Evolutionary conservation across 2,329 filamentous ascomycete species (phyloP).

Genomic region (Hypoxylon sp.): DNA sequence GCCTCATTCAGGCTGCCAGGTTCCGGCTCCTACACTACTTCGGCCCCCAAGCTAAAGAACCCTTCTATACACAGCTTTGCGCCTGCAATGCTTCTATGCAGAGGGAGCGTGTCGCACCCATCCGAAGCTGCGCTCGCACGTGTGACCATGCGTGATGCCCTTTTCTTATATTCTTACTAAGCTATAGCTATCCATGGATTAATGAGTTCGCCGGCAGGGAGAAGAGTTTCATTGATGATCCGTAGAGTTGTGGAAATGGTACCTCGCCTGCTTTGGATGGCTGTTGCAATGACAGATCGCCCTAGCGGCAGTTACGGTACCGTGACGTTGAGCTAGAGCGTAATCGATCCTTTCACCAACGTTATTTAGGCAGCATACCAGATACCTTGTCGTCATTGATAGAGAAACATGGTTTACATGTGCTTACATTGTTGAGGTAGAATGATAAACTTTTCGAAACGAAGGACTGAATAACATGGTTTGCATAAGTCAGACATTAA

Average conservation of each 20-base stretch:
- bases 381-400: conserved; percentile 19
- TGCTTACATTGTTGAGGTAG: not conserved
- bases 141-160: conserved; percentile 19
- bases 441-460: not conserved
- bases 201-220: not conserved
- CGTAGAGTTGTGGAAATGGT: not conserved
- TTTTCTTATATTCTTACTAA: conserved; percentile 5
- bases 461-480: not conserved
- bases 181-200: conserved; percentile 2
- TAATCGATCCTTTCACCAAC: conserved; percentile 1
- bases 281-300: conserved; percentile 15
- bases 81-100: conserved; percentile 25
- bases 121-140: conserved; percentile 20
- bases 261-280: conserved; percentile 5
- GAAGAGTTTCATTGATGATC: not conserved
- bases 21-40: conserved; percentile 25
- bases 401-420: not conserved
- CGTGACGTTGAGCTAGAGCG: conserved; percentile 17
- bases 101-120: conserved; percentile 18
- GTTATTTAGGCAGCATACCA: not conserved
- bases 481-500: not conserved
- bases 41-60: conserved; percentile 30
- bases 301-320: conserved; percentile 24
- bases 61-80: conserved; percentile 17
- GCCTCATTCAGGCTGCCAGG: conserved; percentile 38